Base-by-base conservation (phyloP, 768 basidiomycete genomes). In the Lactarius tabidus region DNA sequence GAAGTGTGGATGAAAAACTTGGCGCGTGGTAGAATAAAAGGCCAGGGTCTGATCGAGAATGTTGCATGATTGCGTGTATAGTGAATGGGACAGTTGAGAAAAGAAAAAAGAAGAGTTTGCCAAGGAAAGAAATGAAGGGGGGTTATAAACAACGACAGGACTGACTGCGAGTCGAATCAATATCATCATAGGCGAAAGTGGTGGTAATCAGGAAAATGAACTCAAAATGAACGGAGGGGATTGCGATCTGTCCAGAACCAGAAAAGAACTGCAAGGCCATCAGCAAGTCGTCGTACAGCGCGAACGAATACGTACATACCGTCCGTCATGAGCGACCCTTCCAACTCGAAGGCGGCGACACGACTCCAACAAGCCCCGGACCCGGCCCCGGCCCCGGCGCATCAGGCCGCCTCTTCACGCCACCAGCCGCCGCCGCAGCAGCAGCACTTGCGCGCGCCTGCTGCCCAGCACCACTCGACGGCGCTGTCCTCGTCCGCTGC, bases 301-400 rank as follows among this genome's bases (percentile, higher is more conserved):
- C 3, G 26, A 15, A 26, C 23, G 1, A n/a, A 55, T 20, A 39
- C n/a, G 57, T 53, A 17, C 45, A 51, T 31, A 28, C 48, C n/a
- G n/a, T 45, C 51, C 35, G 7, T 69, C 26, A 68, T 60, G n/a
- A 14, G 20, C 55, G 52, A n/a, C 63, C 43, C 60, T 71, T 74
- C 75, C 75, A 77, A 56, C 76, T 77, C 36, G 76, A 75, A 28
- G 76, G 76, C 35, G 76, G 76, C 26, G 73, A 59, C 12, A 70
- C 69, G 28, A 64, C 14, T 26, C 69, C 69, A 35, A 70, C 67
- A 23, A 70, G 68, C n/a, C 64, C n/a, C n/a, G n/a, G n/a, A n/a
- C n/a, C n/a, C n/a, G n/a, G n/a, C n/a, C n/a, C n/a, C n/a, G n/a
- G n/a, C n/a, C n/a, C 67, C 8, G 66, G 62, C 1, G 23, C 59